Conservation (phyloP, 2,329 filamentous ascomycete genomes). For the Celoporthe dispersa region DNA sequence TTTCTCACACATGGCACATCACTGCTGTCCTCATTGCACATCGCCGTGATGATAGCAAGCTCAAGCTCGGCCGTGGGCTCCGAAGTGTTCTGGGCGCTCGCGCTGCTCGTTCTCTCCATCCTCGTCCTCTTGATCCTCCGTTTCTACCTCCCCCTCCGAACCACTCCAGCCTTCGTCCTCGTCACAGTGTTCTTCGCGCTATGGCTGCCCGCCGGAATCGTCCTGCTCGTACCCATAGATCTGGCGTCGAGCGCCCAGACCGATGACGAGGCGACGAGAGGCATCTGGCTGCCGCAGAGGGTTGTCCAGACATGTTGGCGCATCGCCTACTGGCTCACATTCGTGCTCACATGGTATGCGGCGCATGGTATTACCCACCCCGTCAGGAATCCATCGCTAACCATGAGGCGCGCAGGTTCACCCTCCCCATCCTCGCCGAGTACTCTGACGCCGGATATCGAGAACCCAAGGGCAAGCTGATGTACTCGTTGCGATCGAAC, state of each 20-base stretch:
- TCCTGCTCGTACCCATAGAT: constrained; percentile 93
- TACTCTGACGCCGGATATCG: constrained; percentile 94
- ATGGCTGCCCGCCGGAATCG: constrained; percentile 86
- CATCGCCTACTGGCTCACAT: constrained; percentile 96
- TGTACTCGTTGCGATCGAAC: constrained; percentile 87
- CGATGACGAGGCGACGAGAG: constrained; percentile 71
- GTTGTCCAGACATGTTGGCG: constrained; percentile 88
- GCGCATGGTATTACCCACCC: too few relatives aligned
- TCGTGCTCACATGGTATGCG: constrained; percentile 84
- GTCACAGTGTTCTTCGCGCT: constrained; percentile 96
- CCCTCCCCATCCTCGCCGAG: constrained; percentile 90
- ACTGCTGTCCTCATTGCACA: constrained; percentile 13
- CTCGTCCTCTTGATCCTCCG: constrained; percentile 83
- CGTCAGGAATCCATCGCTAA: neutral
- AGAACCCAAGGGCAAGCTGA: constrained; percentile 77
- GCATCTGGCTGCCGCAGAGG: constrained; percentile 83
- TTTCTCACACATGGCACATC: constrained; percentile 21
- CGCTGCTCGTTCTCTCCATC: constrained; percentile 74
- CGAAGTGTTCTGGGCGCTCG: constrained; percentile 74
- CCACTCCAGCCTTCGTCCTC: constrained; percentile 86
- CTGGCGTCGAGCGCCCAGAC: constrained; percentile 82
- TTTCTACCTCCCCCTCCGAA: constrained; percentile 86
- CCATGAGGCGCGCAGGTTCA: constrained; percentile 63
- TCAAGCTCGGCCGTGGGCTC: constrained; percentile 70
- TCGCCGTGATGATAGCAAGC: constrained; percentile 30